phyloP scores from a whole-genome alignment of 2,329 filamentous ascomycete genomes.

The Arthroderma sp. region DNA sequence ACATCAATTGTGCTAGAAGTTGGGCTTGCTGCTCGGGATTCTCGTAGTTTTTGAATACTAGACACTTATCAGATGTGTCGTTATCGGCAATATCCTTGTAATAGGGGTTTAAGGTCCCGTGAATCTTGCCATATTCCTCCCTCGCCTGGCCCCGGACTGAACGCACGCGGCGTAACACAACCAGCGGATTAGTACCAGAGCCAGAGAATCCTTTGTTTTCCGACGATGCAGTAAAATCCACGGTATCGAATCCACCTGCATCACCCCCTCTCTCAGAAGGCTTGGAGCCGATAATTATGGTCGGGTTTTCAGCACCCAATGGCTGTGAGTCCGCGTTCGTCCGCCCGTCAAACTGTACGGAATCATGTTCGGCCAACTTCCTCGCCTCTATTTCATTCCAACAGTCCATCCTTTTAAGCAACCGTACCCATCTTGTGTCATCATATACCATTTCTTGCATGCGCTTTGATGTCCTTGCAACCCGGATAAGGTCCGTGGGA shows the following conservation, averaged over 20 bases:
- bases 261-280: slow-evolving; percentile 13
- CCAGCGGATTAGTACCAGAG: slow-evolving; percentile 44
- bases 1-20: slow-evolving; percentile 68
- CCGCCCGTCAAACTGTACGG: slow-evolving; percentile 10
- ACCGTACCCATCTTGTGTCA: slow-evolving; percentile 84
- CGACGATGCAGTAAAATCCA: slow-evolving; percentile 42
- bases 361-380: slow-evolving; percentile 61
- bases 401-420: slow-evolving; percentile 71
- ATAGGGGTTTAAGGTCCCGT: slow-evolving; percentile 75
- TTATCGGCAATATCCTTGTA: slow-evolving; percentile 69
- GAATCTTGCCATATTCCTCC: slow-evolving; percentile 81
- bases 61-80: slow-evolving; percentile 59
- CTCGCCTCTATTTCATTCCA: slow-evolving; percentile 87
- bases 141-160: slow-evolving; percentile 76
- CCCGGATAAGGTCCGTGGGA: slow-evolving; percentile 69
- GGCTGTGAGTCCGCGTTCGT: background rate
- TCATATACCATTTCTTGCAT: slow-evolving; percentile 98
- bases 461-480: slow-evolving; percentile 69
- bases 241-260: slow-evolving; percentile 69
- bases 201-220: slow-evolving; percentile 39
- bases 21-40: slow-evolving; percentile 83
- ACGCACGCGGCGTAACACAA: slow-evolving; percentile 54
- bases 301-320: background rate
- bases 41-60: slow-evolving; percentile 73
- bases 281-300: background rate